These are phyloP conservation scores for Myriosclerotinia scirpicola DNA, from an alignment of 2,329 filamentous ascomycete species.

Conservation along the genomic window DNA sequence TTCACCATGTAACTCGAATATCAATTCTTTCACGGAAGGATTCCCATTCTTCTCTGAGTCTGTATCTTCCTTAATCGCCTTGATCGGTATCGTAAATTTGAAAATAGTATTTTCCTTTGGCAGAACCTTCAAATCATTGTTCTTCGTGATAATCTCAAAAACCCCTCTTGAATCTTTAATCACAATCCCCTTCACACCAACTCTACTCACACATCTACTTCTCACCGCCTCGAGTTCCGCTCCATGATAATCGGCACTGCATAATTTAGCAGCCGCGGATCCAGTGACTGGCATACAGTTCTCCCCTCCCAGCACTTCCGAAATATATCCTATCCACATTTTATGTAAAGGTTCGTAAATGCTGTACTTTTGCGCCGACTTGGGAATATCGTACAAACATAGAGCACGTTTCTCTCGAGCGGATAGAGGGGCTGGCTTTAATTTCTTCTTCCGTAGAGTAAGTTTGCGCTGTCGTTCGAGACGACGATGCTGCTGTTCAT, in stretches of 20 bases:
- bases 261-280: slow-evolving; percentile 68
- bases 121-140: slow-evolving; percentile 69
- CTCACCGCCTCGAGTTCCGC: slow-evolving; percentile 79
- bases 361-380: slow-evolving; percentile 65
- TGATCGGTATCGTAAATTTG: slow-evolving; percentile 64
- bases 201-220: slow-evolving; percentile 75
- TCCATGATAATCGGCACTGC: slow-evolving; percentile 87
- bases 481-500: slow-evolving; percentile 55
- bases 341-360: slow-evolving; percentile 75
- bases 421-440: slow-evolving; percentile 68
- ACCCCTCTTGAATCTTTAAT: slow-evolving; percentile 84
- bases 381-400: slow-evolving; percentile 72
- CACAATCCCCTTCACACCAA: slow-evolving; percentile 83
- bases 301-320: slow-evolving; percentile 62
- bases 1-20: slow-evolving; percentile 84
- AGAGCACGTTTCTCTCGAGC: slow-evolving; percentile 73
- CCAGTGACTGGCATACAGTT: slow-evolving; percentile 28
- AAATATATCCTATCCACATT: slow-evolving; percentile 83
- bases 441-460: slow-evolving; percentile 45
- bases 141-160: slow-evolving; percentile 76
- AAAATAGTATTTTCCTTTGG: slow-evolving; percentile 93
- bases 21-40: slow-evolving; percentile 49
- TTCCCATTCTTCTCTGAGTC: slow-evolving; percentile 19
- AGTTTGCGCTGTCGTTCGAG: slow-evolving; percentile 42
- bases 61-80: slow-evolving; percentile 30